phyloP scores from a whole-genome alignment of 108 stramenopile species.

The Asterionellopsis glacialis region DNA sequence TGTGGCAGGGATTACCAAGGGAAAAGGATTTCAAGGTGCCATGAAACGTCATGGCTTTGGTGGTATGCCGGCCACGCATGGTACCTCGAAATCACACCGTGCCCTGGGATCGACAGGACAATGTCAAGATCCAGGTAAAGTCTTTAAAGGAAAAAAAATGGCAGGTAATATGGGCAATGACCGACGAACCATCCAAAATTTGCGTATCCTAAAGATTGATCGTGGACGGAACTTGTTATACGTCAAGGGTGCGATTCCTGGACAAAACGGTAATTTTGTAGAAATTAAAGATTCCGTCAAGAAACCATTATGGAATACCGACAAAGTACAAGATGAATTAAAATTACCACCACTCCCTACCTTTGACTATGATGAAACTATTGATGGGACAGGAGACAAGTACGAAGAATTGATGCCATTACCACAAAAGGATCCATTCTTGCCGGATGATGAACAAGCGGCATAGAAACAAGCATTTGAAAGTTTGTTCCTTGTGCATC shows the following conservation, averaged over 20 bases:
- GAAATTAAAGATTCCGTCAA: constrained; percentile 93
- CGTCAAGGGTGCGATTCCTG: constrained; percentile 90
- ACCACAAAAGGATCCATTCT: constrained; percentile 68
- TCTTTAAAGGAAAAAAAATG: constrained; percentile 99
- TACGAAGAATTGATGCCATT: constrained; percentile 84
- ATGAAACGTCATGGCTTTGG: constrained; percentile 96
- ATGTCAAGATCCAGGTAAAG: constrained; percentile 93
- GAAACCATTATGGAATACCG: constrained; percentile 72
- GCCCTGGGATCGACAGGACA: constrained; percentile 78
- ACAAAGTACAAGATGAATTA: constrained; percentile 51
- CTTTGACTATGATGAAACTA: constrained; percentile 68
- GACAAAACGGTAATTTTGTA: constrained; percentile 88
- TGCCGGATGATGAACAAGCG: constrained; percentile 4
- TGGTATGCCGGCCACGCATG: constrained; percentile 95
- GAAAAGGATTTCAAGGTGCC: constrained; percentile 98
- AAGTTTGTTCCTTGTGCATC: too few species aligned
- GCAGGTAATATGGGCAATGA: constrained; percentile 94
- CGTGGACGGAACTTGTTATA: constrained; percentile 88
- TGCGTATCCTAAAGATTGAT: constrained; percentile 90
- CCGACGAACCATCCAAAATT: constrained; percentile 83
- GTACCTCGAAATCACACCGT: constrained; percentile 90
- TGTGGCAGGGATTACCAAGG: constrained; percentile 85
- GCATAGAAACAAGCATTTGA: too few species aligned
- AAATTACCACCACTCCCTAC: constrained; percentile 79
- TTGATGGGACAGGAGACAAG: constrained; percentile 73